Percentiles rank a stretch among this genome's conserved stretches.
Conservation (phyloP, 352 stramenopile genomes). For the Phytophthora melonis region DNA sequence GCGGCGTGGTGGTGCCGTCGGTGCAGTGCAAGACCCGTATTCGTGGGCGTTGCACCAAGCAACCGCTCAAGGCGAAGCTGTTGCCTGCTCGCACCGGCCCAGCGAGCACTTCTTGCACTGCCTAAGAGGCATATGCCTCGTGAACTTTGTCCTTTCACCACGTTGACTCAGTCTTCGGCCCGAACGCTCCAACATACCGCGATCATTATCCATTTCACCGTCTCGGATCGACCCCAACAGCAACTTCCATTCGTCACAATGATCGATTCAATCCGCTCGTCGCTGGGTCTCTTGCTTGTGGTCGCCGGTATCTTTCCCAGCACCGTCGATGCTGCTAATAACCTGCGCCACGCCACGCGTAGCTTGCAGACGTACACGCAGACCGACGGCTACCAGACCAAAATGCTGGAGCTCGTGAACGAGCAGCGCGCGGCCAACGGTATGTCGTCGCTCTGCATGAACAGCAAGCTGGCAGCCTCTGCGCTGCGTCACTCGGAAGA, state of each 20-base stretch:
- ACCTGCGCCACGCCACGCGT: slow-evolving; percentile 19
- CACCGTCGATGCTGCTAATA: slow-evolving; percentile 7
- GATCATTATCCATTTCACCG: slow-evolving; percentile 29
- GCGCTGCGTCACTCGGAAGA: slow-evolving; percentile 37
- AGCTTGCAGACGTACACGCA: slow-evolving; percentile 36
- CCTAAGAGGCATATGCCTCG: slow-evolving; percentile 6
- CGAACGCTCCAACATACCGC: not conserved
- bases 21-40: slow-evolving; percentile 10
- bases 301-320: slow-evolving; percentile 14
- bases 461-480: slow-evolving; percentile 37
- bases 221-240: slow-evolving; percentile 4
- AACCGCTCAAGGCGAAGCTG: slow-evolving; percentile 15
- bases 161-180: slow-evolving; percentile 3
- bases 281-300: slow-evolving; percentile 18
- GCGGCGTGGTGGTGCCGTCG: slow-evolving; percentile 27
- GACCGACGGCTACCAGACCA: slow-evolving; percentile 24
- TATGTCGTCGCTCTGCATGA: slow-evolving; percentile 44
- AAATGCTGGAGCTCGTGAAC: slow-evolving; percentile 47
- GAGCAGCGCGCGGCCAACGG: slow-evolving; percentile 45
- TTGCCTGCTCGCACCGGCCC: slow-evolving; percentile 12
- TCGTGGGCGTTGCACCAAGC: slow-evolving; percentile 11
- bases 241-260: slow-evolving; percentile 8
- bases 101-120: slow-evolving; percentile 17
- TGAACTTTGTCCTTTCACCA: slow-evolving; percentile 8
- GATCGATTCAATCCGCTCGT: slow-evolving; percentile 13